phyloP scores from a whole-genome alignment of 768 basidiomycete species.

The Xerocomellus chrysenteron region DNA sequence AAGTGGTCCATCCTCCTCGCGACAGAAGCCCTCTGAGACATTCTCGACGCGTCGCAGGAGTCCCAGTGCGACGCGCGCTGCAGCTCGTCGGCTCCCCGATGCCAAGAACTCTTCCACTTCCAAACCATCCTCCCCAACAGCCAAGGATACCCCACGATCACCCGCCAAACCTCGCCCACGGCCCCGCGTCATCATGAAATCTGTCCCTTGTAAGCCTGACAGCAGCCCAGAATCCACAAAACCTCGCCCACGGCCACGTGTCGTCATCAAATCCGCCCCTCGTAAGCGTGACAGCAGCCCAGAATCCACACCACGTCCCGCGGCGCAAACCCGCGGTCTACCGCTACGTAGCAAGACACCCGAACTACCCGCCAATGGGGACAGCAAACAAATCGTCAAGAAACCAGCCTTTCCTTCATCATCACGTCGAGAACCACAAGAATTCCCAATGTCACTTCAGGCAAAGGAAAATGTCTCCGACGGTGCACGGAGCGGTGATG shows the following conservation, averaged over 20 bases:
- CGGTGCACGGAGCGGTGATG: slow-evolving; percentile 7
- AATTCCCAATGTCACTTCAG: slow-evolving; percentile 23
- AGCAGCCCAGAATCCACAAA: slow-evolving; percentile 18
- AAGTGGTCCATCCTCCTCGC: background rate
- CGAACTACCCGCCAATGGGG: background rate
- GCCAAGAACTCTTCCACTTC: slow-evolving; percentile 3
- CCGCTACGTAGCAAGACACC: slow-evolving; percentile 7
- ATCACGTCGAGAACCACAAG: slow-evolving; percentile 15
- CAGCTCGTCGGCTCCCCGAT: background rate
- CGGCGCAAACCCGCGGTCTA: background rate
- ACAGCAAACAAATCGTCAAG: slow-evolving; percentile 6
- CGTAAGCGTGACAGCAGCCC: slow-evolving; percentile 7
- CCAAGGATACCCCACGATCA: background rate
- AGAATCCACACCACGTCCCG: slow-evolving; percentile 19
- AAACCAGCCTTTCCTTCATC: slow-evolving; percentile 3
- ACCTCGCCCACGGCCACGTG: slow-evolving; percentile 15
- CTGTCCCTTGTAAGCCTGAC: background rate
- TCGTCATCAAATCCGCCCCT: background rate
- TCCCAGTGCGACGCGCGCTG: background rate
- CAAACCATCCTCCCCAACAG: background rate
- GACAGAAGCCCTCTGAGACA: background rate
- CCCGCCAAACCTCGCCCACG: slow-evolving; percentile 11
- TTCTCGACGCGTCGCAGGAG: slow-evolving; percentile 4
- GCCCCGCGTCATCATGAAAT: slow-evolving; percentile 9
- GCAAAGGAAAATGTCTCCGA: slow-evolving; percentile 26